Conservation (phyloP, 345 rosid genomes). For the Mangifera indica region DNA sequence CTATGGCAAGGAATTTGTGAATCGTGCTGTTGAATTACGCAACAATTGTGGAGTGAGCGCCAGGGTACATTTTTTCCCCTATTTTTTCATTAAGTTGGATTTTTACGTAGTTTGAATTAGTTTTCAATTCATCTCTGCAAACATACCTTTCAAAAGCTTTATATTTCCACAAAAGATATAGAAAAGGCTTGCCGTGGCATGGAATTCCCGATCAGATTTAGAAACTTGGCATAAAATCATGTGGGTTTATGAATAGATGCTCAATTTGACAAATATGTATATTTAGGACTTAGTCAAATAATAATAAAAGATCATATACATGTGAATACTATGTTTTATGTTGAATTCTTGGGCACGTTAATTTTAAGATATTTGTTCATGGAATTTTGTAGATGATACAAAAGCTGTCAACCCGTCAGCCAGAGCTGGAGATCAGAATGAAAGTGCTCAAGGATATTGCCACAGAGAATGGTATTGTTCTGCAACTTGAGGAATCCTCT, state of each 20-base stretch:
- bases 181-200: too few species aligned
- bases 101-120: not conserved
- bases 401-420: conserved; percentile 58
- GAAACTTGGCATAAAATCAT: not conserved
- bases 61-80: conserved; percentile 36
- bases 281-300: not conserved
- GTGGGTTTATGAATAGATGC: too few species aligned
- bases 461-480: conserved; percentile 49
- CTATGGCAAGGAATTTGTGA: conserved; percentile 78
- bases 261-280: not conserved
- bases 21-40: conserved; percentile 71
- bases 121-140: not conserved
- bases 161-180: too few species aligned
- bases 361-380: not conserved
- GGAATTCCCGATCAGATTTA: too few species aligned
- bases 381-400: conserved; percentile 44
- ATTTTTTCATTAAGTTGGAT: not conserved
- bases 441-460: conserved; percentile 72
- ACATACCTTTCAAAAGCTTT: not conserved
- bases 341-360: not conserved
- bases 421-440: conserved; percentile 56
- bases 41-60: conserved; percentile 66
- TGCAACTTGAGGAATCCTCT: conserved; percentile 48
- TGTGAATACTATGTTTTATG: too few species aligned
- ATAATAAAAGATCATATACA: not conserved